Conservation (phyloP, 2,329 filamentous ascomycete genomes). For the Colletotrichum destructivum region DNA sequence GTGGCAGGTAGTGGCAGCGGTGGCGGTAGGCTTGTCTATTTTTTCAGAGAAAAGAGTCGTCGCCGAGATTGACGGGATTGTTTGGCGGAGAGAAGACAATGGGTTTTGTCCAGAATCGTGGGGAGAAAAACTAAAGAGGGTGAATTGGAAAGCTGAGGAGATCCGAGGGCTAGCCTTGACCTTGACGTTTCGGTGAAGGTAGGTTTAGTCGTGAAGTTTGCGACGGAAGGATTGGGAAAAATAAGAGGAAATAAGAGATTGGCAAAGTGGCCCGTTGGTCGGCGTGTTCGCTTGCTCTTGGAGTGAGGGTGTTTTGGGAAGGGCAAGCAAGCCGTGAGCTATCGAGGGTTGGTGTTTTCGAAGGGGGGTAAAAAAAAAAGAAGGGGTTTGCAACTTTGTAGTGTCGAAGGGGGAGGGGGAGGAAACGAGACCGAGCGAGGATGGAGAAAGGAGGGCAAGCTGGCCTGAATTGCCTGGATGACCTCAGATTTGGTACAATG, state of each 20-base stretch:
- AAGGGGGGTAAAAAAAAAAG: background rate
- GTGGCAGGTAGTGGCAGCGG: background rate
- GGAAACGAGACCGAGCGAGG: background rate
- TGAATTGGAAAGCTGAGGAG: slow-evolving; percentile 27
- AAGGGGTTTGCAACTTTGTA: slow-evolving; percentile 18
- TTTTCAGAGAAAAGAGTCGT: background rate
- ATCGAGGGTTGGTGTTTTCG: slow-evolving; percentile 12
- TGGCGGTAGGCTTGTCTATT: background rate
- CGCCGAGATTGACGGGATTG: slow-evolving; percentile 23
- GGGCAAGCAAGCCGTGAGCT: slow-evolving; percentile 19
- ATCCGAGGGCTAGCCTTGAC: slow-evolving; percentile 42
- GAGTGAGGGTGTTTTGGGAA: slow-evolving; percentile 7
- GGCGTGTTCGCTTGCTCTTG: slow-evolving; percentile 2
- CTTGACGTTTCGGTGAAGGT: slow-evolving; percentile 29
- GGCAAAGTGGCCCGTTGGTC: slow-evolving; percentile 31
- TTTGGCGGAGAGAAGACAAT: slow-evolving; percentile 22
- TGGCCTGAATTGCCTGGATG: slow-evolving; percentile 40
- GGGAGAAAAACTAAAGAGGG: slow-evolving; percentile 33
- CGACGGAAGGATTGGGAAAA: slow-evolving; percentile 13
- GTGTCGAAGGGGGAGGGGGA: slow-evolving; percentile 18
- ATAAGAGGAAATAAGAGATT: slow-evolving; percentile 7
- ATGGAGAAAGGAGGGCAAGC: slow-evolving; percentile 31
- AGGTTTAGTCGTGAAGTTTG: slow-evolving; percentile 19
- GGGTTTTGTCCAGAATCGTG: slow-evolving; percentile 18
- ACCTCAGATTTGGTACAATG: slow-evolving; percentile 41